These are phyloP conservation scores for Euphrasia arctica DNA, from an alignment of 305 asterid species.

Conservation along the genomic window DNA sequence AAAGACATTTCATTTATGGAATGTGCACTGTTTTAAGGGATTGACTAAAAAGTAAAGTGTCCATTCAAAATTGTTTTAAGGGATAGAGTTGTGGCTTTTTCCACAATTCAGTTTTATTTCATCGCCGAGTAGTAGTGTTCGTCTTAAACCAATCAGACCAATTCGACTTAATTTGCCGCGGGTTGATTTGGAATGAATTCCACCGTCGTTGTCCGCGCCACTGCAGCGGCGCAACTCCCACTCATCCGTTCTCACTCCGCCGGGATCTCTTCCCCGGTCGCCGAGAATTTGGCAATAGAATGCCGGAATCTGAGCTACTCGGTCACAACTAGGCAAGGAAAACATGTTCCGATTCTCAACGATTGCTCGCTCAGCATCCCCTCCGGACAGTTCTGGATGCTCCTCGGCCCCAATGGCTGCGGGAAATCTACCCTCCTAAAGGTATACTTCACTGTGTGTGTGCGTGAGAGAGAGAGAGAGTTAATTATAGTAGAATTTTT, in stretches of 20 bases:
- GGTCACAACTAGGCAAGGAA: constrained; percentile 45
- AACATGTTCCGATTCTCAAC: constrained; percentile 54
- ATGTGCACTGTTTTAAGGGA: too few relatives aligned
- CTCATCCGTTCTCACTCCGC: constrained; percentile 31
- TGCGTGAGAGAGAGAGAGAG: too few relatives aligned
- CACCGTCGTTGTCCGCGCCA: constrained; percentile 33
- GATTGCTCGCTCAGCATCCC: constrained; percentile 78
- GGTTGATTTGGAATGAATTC: constrained; percentile 34
- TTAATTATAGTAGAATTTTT: neutral
- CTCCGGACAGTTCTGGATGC: constrained; percentile 94
- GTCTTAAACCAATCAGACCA: too few relatives aligned
- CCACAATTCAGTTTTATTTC: too few relatives aligned
- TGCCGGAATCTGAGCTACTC: constrained; percentile 69
- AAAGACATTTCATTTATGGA: too few relatives aligned
- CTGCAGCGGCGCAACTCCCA: constrained; percentile 41
- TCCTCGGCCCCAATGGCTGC: constrained; percentile 92
- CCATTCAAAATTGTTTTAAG: too few relatives aligned
- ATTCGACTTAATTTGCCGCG: too few relatives aligned
- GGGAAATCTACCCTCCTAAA: constrained; percentile 91
- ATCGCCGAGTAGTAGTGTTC: too few relatives aligned
- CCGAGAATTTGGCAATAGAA: constrained; percentile 49
- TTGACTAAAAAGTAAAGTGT: too few relatives aligned
- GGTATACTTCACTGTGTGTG: constrained; percentile 29
- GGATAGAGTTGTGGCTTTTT: too few relatives aligned
- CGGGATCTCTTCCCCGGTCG: constrained; percentile 26